Percentiles rank a stretch among this genome's conserved stretches.
phyloP scores from a whole-genome alignment of 2,329 filamentous ascomycete species.

The Fusarium scirpi region DNA sequence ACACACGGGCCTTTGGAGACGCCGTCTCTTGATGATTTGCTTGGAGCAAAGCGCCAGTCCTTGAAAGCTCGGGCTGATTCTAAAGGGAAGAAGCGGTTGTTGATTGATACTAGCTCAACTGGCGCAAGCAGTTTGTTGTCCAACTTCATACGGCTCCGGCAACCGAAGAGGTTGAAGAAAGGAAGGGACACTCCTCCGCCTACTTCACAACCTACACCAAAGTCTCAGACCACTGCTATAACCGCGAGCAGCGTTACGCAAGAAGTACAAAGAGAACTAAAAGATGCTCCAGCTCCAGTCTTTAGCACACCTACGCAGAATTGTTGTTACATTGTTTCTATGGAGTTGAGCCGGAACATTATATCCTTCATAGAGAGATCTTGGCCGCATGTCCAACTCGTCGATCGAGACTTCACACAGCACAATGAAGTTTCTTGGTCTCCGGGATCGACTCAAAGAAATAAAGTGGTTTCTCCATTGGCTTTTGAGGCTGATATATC shows the following conservation, averaged over 20 bases:
- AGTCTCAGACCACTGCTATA: neutral
- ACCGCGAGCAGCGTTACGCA: neutral
- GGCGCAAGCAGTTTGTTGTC: constrained; percentile 48
- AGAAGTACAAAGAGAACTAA: neutral
- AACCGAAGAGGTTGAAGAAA: constrained; percentile 43
- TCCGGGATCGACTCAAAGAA: constrained; percentile 43
- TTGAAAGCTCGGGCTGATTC: constrained; percentile 7
- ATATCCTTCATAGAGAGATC: constrained; percentile 62
- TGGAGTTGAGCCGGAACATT: constrained; percentile 60
- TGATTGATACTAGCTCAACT: constrained; percentile 30
- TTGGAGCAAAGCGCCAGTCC: neutral
- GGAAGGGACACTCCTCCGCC: neutral
- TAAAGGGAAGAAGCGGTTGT: constrained; percentile 15
- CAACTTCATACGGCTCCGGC: constrained; percentile 50
- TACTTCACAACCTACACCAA: neutral
- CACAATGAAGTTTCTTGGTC: constrained; percentile 54
- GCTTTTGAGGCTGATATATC: constrained; percentile 77
- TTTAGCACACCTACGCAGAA: constrained; percentile 26
- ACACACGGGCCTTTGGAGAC: neutral
- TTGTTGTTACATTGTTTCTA: constrained; percentile 63
- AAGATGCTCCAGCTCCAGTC: constrained; percentile 30
- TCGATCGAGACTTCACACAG: constrained; percentile 70
- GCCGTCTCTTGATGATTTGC: constrained; percentile 7
- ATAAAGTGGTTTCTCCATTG: constrained; percentile 52
- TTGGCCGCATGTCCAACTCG: constrained; percentile 63